Evolutionary conservation across 202 grass and related monocot species (phyloP), one percentile per base, ranked within the genome.

Genomic region (Carex sylvatica): DNA sequence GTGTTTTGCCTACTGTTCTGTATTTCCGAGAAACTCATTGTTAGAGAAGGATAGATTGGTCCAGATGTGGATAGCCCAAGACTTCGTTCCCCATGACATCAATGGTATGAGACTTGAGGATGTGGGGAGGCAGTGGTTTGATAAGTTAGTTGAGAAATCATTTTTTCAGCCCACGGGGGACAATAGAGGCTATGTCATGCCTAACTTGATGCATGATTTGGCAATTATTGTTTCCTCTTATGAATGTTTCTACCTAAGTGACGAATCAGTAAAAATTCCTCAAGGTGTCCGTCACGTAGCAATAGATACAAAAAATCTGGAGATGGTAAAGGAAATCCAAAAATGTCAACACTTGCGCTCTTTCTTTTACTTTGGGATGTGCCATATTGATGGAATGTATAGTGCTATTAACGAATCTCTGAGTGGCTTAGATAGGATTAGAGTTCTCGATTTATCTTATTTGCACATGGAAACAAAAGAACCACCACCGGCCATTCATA

Each of bases 1-100:
- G 78, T 91, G 87, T 73, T 88, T 91, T 70, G 40, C 86, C 15
- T 91, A 86, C 80, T 88, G 80, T 73, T 88, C 67, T 28, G 52
- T 91, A 86, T 91, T 91, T 84, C 87, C 87, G 1, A 91, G 83
- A 79, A 85, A 91, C 11, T 87, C 76, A 56, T 83, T 82, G 36
- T 76, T 91, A 77, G 84, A 87, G 12, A 87, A 49, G 7, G 85
- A 88, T 31, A 86, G 83, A 51, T 70, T 88, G 24, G 5, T 91
- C 42, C 65, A 74, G 11, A 87, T 91, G 90, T 91, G 90, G 89
- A 86, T 88, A 55, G 74, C 61, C 23, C 61, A 14, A 20, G 84
- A 84, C 58, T 91, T 91, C 24, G 46, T 91, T 91, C 61, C 35
- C 40, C 5, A 24, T 18, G 30, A 75, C 54, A 6, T 23, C 18